phyloP scores from a whole-genome alignment of 208 protist species.

The Borovskyia barvae region DNA sequence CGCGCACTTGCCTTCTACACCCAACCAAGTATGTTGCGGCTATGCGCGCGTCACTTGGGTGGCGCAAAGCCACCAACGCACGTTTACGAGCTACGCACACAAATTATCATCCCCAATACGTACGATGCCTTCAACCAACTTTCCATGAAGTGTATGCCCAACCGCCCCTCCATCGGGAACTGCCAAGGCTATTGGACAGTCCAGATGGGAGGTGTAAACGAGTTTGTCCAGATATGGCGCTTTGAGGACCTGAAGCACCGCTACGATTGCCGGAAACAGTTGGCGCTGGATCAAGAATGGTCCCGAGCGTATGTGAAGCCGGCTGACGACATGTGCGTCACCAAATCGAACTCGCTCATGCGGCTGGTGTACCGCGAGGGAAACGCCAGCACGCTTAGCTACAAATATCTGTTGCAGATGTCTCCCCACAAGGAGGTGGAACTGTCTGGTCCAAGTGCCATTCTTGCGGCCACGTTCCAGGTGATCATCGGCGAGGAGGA shows the following conservation, averaged over 20 bases:
- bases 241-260: slow-evolving; percentile 76
- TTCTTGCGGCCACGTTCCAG: slow-evolving; percentile 68
- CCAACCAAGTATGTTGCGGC: slow-evolving; percentile 34
- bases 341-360: slow-evolving; percentile 62
- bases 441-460: slow-evolving; percentile 47
- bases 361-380: slow-evolving; percentile 57
- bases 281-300: slow-evolving; percentile 71
- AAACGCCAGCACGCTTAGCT: slow-evolving; percentile 63
- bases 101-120: slow-evolving; percentile 49
- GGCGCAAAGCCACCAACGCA: slow-evolving; percentile 20
- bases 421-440: slow-evolving; percentile 53
- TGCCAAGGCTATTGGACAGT: slow-evolving; percentile 75
- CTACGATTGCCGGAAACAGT: slow-evolving; percentile 41
- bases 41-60: slow-evolving; percentile 13
- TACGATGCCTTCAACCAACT: slow-evolving; percentile 60
- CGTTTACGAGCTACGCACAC: slow-evolving; percentile 68
- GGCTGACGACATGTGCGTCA: slow-evolving; percentile 26
- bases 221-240: slow-evolving; percentile 76
- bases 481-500: slow-evolving; percentile 53
- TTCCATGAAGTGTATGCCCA: slow-evolving; percentile 54
- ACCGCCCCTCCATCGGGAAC: slow-evolving; percentile 34
- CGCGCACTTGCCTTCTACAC: not conserved
- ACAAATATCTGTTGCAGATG: slow-evolving; percentile 78
- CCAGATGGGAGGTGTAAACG: slow-evolving; percentile 72
- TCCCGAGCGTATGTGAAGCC: slow-evolving; percentile 36